Evolutionary conservation across 768 basidiomycete genomes (phyloP).

Genomic region (Mycena indigotica): DNA sequence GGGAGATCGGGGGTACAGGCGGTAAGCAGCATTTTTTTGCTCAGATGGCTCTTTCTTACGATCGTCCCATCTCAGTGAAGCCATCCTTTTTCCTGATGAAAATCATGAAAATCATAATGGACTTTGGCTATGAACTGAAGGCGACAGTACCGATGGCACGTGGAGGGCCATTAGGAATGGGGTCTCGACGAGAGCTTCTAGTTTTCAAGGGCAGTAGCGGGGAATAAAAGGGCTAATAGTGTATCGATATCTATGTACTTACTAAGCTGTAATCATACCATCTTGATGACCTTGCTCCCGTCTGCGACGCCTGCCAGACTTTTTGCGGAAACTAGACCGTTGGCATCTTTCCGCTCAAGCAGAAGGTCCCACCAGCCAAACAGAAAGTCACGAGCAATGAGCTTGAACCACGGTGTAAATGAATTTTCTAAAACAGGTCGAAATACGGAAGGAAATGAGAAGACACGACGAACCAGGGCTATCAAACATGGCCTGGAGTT

Average conservation of each 20-base stretch:
- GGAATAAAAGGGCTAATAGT: constrained; percentile 1
- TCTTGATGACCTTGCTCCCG: constrained; percentile 72
- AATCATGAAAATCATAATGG: constrained; percentile 59
- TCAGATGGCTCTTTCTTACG: too few relatives aligned
- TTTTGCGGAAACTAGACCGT: constrained; percentile 66
- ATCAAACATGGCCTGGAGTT: constrained; percentile 89
- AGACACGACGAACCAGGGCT: constrained; percentile 57
- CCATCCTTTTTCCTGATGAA: constrained; percentile 62
- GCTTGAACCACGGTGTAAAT: constrained; percentile 99
- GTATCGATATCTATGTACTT: constrained; percentile 27
- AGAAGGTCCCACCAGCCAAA: constrained; percentile 99
- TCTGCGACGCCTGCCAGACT: constrained; percentile 67
- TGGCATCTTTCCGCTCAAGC: constrained; percentile 53
- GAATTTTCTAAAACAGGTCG: constrained; percentile 57
- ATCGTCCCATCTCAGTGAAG: constrained; percentile 40
- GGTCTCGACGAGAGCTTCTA: constrained; percentile 59
- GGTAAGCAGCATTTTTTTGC: constrained; percentile 33
- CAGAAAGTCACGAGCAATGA: constrained; percentile 94
- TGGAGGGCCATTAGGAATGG: constrained; percentile 45
- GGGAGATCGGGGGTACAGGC: constrained; percentile 25
- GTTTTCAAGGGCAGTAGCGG: constrained; percentile 54
- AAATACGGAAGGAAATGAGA: background rate
- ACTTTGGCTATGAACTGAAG: constrained; percentile 62
- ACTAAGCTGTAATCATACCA: constrained; percentile 33
- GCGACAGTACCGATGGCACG: constrained; percentile 65